These are phyloP conservation scores for Beauveria varroae DNA, from an alignment of 2,329 filamentous ascomycete species.

Conservation along the genomic window DNA sequence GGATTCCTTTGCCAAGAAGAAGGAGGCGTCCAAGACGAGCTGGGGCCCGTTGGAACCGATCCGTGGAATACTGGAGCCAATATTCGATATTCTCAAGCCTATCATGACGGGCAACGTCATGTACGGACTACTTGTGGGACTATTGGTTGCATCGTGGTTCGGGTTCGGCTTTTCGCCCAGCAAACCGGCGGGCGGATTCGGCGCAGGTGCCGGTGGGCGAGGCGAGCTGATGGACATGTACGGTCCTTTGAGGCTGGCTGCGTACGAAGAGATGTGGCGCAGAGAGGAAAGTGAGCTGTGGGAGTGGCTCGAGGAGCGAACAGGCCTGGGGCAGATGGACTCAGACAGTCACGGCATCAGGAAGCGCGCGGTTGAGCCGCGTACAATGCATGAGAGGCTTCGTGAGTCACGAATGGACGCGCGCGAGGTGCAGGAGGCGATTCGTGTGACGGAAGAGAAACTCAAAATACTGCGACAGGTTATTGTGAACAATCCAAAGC, in stretches of 20 bases:
- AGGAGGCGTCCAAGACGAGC: constrained; percentile 37
- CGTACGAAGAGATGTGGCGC: constrained; percentile 91
- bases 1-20: constrained; percentile 28
- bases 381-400: constrained; percentile 52
- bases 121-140: constrained; percentile 63
- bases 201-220: constrained; percentile 17
- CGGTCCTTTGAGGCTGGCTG: constrained; percentile 60
- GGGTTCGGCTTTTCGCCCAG: constrained; percentile 46
- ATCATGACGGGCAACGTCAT: constrained; percentile 71
- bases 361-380: constrained; percentile 44
- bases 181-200: constrained; percentile 28
- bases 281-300: constrained; percentile 82
- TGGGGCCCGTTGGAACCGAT: constrained; percentile 84
- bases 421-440: constrained; percentile 70
- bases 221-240: constrained; percentile 20
- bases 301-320: constrained; percentile 87
- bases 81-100: constrained; percentile 61
- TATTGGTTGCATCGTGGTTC: constrained; percentile 70
- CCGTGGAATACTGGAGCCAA: constrained; percentile 59
- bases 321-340: constrained; percentile 58
- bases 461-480: constrained; percentile 69
- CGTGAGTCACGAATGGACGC: constrained; percentile 58
- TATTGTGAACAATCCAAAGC: constrained; percentile 42
- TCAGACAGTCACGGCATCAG: constrained; percentile 27
- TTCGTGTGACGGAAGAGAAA: constrained; percentile 79